These are phyloP conservation scores for Globisporangium ultimum DNA, from an alignment of 352 stramenopile species.

Conservation along the genomic window DNA sequence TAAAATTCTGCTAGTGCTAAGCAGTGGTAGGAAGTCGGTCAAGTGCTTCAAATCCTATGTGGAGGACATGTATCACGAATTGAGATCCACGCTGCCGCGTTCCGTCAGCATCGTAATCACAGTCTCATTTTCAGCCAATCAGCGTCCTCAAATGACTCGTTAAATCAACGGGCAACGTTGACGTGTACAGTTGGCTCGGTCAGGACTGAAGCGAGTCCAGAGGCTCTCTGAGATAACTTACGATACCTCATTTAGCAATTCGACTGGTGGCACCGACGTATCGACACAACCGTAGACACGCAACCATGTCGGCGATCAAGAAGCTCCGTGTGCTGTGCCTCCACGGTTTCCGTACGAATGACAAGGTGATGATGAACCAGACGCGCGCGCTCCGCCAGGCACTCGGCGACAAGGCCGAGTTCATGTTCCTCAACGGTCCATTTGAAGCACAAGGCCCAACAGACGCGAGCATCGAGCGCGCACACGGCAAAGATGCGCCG, in stretches of 20 bases:
- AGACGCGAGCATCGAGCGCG: constrained; percentile 46
- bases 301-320: constrained; percentile 13
- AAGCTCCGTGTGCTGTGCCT: constrained; percentile 69
- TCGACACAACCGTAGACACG: neutral
- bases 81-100: neutral
- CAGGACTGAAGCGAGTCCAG: too few relatives aligned
- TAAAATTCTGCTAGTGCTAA: too few relatives aligned
- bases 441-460: constrained; percentile 53
- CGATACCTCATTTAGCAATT: neutral
- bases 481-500: constrained; percentile 49
- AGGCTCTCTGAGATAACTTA: too few relatives aligned
- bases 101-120: neutral
- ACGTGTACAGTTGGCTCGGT: too few relatives aligned
- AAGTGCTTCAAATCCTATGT: too few relatives aligned
- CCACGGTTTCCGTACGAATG: constrained; percentile 71
- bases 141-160: too few relatives aligned
- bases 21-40: too few relatives aligned
- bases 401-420: constrained; percentile 60
- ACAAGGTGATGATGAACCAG: constrained; percentile 70
- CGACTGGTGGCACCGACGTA: neutral
- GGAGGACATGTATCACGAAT: too few relatives aligned
- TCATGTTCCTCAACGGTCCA: constrained; percentile 63
- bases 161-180: too few relatives aligned
- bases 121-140: too few relatives aligned
- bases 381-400: constrained; percentile 47